Base-by-base conservation (phyloP, 2,329 filamentous ascomycete species). In the Diaporthe amygdali region DNA sequence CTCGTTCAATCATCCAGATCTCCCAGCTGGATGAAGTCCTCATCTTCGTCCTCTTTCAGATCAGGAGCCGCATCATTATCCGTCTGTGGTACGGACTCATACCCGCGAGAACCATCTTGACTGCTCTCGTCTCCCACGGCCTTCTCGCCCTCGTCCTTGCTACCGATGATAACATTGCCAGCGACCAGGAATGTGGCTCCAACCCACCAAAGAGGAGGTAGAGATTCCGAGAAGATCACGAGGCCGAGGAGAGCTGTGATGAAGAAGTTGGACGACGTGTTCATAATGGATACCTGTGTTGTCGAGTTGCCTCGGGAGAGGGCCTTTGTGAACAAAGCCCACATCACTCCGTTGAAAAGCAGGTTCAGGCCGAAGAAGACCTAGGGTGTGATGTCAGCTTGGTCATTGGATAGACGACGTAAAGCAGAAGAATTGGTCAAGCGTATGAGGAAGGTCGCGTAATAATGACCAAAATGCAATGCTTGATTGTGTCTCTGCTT, bases 241-340 rank as follows among this genome's bases (percentile, higher is more conserved):
- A 89, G 84, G 32, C 93, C 93, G 25, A 95, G 84, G 8, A 95
- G 74, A 9, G 93, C 93, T 0, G 93, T 95, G 72, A 94, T 82
- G 82, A 96, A 87, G 80, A 96, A 96, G 82, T 96, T 96, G 70
- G 92, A 87, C 17, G 92, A 94, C 3, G 93, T 95, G 81, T 96
- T 96, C 80, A 96, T 90, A 79, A 96, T 92, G 75, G 90, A 92
- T 61, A 95, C 93, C 77, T 94, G 92, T 0, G 93, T 94, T 10
- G 93, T 94, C 2, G 92, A 94, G 71, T 89, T 88, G 17, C 93
- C 92, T 22, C 89, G 87, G 0, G 93, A 90, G n/a, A 96, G 88
- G 66, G 93, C 93, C 63, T 90, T 88, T 8, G 93, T 96, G 83
- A 95, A 96, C 59, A 96, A 87, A 0, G 92, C 90, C 93, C 93